Evolutionary conservation across 1,284 basidiomycete species (phyloP).

Genomic region (Ganoderma multipileum): DNA sequence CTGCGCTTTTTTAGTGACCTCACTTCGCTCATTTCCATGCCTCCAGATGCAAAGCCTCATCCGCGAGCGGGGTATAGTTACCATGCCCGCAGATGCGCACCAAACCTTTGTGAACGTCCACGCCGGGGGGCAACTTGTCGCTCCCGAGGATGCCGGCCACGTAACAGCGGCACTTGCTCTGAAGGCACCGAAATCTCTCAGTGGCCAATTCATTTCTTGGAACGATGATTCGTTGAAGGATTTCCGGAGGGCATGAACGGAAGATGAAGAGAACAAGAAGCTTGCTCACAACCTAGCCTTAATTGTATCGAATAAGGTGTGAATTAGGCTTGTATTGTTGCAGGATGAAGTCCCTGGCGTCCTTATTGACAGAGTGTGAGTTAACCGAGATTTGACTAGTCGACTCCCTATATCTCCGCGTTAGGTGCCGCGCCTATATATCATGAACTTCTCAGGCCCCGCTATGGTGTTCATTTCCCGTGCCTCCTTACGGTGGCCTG

Average conservation of each 20-base stretch:
- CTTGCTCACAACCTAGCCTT: neutral
- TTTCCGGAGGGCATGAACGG: constrained; percentile 44
- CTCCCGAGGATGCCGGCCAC: constrained; percentile 74
- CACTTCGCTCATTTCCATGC: constrained; percentile 1
- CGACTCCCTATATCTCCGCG: neutral
- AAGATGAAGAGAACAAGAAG: constrained; percentile 2
- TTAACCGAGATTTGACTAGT: neutral
- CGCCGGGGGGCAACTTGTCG: constrained; percentile 68
- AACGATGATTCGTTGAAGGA: constrained; percentile 66
- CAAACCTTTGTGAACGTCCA: constrained; percentile 67
- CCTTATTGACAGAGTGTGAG: neutral
- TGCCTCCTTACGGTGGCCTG: neutral
- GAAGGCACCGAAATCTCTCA: constrained; percentile 60
- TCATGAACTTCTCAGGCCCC: neutral
- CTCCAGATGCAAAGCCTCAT: constrained; percentile 73
- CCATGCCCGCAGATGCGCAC: constrained; percentile 62
- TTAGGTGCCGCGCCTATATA: neutral
- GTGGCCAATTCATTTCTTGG: constrained; percentile 81
- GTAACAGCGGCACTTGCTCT: constrained; percentile 77
- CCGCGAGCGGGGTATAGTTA: constrained; percentile 50
- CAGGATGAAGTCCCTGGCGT: neutral
- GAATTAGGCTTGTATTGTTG: neutral
- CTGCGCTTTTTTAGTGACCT: neutral
- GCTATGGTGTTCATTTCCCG: neutral
- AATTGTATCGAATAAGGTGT: constrained; percentile 4